A percentile compares a stretch with the other conserved stretches of the same genome.
These are phyloP conservation scores for thale cress (Arabidopsis thaliana) DNA, from an alignment of 345 rosid species.

Conservation along the genomic window TAIR10.1 NC_003075.7:891001-891500, in stretches of 20 bases:
- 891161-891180: background rate
- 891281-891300: background rate
- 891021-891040: conserved; percentile 13
- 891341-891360: conserved; percentile 19
- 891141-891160: conserved; percentile 96
- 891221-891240: background rate
- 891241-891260: conserved; percentile 4
- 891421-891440: background rate
- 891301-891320: background rate
- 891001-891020: conserved; percentile 26
- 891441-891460: background rate
- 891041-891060: background rate
- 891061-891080: conserved; percentile 55
- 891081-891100: conserved; percentile 97
- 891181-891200: background rate
- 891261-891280: conserved; percentile 18
- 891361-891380: background rate
- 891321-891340: conserved; percentile 17
- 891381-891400: background rate
- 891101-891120: conserved; percentile 98
- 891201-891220: background rate
- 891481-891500: background rate
- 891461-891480: background rate
- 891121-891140: conserved; percentile 93
- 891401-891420: background rate